Percentiles rank a stretch among this genome's conserved stretches.
Conservation (phyloP, 1,284 basidiomycete genomes). For the Malassezia slooffiae region DNA sequence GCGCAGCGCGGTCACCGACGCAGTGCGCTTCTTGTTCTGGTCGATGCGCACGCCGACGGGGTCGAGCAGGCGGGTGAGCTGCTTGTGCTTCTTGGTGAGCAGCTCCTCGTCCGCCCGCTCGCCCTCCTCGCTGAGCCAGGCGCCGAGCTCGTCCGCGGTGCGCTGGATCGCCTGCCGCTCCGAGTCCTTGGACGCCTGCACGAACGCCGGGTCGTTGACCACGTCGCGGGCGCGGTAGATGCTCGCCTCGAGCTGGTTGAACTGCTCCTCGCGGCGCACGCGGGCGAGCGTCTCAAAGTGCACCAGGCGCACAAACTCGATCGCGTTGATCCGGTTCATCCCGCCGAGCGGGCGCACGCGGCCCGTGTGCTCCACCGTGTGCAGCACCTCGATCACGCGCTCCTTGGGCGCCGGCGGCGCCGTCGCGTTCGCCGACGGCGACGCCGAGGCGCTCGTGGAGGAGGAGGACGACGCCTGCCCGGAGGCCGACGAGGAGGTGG, state of each 20-base stretch:
- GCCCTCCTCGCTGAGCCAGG: conserved; percentile 76
- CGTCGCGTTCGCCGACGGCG: conserved; percentile 3
- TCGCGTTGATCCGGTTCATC: conserved; percentile 27
- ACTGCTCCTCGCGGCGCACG: conserved; percentile 70
- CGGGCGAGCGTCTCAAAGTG: conserved; percentile 68
- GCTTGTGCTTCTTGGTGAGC: conserved; percentile 48
- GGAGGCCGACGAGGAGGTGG: conserved; percentile 12
- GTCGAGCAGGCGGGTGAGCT: conserved; percentile 68
- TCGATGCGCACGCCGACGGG: conserved; percentile 74
- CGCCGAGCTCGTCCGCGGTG: conserved; percentile 60
- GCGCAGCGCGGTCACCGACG: conserved; percentile 58
- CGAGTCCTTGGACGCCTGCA: conserved; percentile 62
- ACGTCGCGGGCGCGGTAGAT: conserved; percentile 80
- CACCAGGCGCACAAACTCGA: conserved; percentile 48
- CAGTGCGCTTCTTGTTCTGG: conserved; percentile 64
- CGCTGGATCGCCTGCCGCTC: conserved; percentile 62
- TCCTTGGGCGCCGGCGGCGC: conserved; percentile 4
- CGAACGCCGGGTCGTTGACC: conserved; percentile 57
- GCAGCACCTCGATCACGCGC: conserved; percentile 14
- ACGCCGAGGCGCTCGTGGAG: conserved; percentile 15
- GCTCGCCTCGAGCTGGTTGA: conserved; percentile 82
- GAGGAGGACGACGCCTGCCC: conserved; percentile 18
- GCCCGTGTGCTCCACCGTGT: conserved; percentile 21
- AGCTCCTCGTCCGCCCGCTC: conserved; percentile 58
- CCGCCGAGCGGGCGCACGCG: conserved; percentile 24